A percentile compares a stretch with the other conserved stretches of the same genome.
These are phyloP conservation scores for Euphorbia pulcherrima DNA, from an alignment of 345 rosid species.

Conservation along the genomic window DNA sequence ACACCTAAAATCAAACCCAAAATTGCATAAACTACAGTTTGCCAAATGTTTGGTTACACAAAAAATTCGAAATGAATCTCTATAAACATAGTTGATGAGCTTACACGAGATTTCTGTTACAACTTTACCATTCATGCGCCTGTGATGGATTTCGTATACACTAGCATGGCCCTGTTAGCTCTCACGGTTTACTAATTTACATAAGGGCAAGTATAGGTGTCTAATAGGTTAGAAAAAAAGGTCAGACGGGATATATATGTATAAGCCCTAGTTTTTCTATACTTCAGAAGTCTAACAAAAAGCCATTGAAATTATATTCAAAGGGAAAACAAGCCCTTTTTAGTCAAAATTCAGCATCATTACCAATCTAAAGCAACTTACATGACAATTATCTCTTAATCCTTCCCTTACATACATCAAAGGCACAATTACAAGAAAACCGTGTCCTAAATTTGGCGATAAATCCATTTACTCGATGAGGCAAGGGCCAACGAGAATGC, in stretches of 20 bases:
- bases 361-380: background rate
- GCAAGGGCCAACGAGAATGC: background rate
- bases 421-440: background rate
- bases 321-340: background rate
- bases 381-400: background rate
- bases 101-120: background rate
- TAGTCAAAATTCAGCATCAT: too few species aligned
- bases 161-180: background rate
- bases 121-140: background rate
- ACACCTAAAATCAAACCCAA: too few species aligned
- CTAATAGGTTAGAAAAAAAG: background rate
- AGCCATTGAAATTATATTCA: background rate
- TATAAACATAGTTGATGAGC: background rate
- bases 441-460: background rate
- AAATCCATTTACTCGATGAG: background rate
- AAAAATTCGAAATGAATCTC: too few species aligned
- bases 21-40: too few species aligned
- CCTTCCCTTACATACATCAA: background rate
- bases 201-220: background rate
- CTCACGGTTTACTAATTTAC: background rate
- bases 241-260: background rate
- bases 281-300: background rate
- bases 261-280: background rate
- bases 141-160: background rate
- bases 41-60: too few species aligned